phyloP scores from a whole-genome alignment of 2,329 filamentous ascomycete species.

The Clathrospora elynae region DNA sequence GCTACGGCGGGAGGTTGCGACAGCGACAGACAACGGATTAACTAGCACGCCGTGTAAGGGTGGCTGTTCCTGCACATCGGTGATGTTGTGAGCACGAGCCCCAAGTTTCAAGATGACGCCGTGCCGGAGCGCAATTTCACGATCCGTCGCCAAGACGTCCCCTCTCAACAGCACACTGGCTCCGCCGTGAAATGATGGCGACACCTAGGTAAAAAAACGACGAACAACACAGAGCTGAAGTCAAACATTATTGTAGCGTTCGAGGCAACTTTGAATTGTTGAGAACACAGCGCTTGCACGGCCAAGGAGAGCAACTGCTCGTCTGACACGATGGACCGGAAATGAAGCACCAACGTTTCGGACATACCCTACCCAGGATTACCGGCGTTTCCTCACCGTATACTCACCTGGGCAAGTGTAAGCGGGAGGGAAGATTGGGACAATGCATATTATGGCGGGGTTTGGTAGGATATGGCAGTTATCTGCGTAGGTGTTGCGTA shows the following conservation, averaged over 20 bases:
- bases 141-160: conserved; percentile 31
- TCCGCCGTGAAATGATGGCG: conserved; percentile 27
- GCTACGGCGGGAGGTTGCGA: conserved; percentile 28
- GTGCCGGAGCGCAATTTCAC: conserved; percentile 41
- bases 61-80: conserved; percentile 31
- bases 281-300: conserved; percentile 9
- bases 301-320: conserved; percentile 7
- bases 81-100: conserved; percentile 31
- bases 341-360: conserved; percentile 30
- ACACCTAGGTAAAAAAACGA: conserved; percentile 16
- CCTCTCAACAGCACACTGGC: conserved; percentile 28
- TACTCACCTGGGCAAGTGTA: conserved; percentile 2
- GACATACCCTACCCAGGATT: conserved; percentile 35
- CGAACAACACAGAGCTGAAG: conserved; percentile 6
- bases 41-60: conserved; percentile 22
- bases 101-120: conserved; percentile 33
- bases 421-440: conserved; percentile 4
- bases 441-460: conserved; percentile 5
- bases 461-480: too few species aligned
- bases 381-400: conserved; percentile 19
- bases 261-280: conserved; percentile 4
- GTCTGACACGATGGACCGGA: conserved; percentile 24
- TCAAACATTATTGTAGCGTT: conserved; percentile 4
- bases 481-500: not conserved
- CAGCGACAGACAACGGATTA: conserved; percentile 28